phyloP scores from a whole-genome alignment of 306 rosid genomes.

The Oemleria cerasiformis region DNA sequence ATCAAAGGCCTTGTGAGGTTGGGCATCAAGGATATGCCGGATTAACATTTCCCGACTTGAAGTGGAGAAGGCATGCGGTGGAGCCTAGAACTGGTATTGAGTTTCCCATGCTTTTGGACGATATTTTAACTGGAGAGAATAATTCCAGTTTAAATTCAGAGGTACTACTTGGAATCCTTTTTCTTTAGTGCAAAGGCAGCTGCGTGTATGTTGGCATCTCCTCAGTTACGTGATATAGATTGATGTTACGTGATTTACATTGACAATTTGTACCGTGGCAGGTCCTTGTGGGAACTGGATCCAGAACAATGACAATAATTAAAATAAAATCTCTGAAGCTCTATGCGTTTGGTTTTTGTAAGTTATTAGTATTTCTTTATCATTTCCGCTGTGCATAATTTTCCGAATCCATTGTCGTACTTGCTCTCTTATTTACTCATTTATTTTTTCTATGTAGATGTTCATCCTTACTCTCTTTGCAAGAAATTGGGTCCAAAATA shows the following conservation, averaged over 20 bases:
- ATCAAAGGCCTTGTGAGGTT: slow-evolving; percentile 61
- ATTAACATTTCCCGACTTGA: slow-evolving; percentile 43
- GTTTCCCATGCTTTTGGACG: slow-evolving; percentile 69
- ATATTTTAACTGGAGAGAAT: slow-evolving; percentile 40
- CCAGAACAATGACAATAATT: slow-evolving; percentile 72
- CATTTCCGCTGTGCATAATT: slow-evolving; percentile 19
- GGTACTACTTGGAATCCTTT: slow-evolving; percentile 40
- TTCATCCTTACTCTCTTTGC: slow-evolving; percentile 76
- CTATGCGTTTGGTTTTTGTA: slow-evolving; percentile 98
- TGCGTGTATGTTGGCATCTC: slow-evolving; percentile 10
- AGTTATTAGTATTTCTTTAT: slow-evolving; percentile 37
- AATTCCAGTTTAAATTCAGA: slow-evolving; percentile 58
- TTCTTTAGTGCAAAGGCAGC: neutral
- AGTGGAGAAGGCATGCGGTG: slow-evolving; percentile 52
- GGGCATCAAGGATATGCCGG: slow-evolving; percentile 45
- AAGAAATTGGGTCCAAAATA: slow-evolving; percentile 89
- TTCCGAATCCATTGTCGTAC: slow-evolving; percentile 11
- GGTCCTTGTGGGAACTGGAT: slow-evolving; percentile 95
- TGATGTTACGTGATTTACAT: neutral
- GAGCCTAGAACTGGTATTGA: slow-evolving; percentile 93
- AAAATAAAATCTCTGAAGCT: slow-evolving; percentile 77
- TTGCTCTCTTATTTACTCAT: neutral
- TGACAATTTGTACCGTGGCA: slow-evolving; percentile 30
- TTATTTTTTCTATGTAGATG: slow-evolving; percentile 43
- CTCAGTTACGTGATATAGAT: slow-evolving; percentile 8